Evolutionary conservation across 345 rosid species (phyloP).

Genomic region (Theobroma cacao): DNA sequence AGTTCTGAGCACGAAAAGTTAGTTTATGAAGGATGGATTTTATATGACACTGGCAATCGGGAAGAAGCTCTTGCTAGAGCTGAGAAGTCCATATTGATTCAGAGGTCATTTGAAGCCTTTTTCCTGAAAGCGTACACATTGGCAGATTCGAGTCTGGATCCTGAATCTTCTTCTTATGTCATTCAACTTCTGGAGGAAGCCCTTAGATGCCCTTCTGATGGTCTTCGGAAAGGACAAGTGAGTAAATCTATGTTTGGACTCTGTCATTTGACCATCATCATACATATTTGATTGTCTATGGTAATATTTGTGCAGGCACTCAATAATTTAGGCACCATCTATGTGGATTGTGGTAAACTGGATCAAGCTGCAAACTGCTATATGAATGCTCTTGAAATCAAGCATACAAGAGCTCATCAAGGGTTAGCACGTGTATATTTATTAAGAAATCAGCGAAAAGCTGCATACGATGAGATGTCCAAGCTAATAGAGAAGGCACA

Average conservation of each 20-base stretch:
- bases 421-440: slow-evolving; percentile 84
- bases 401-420: slow-evolving; percentile 97
- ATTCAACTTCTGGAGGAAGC: slow-evolving; percentile 86
- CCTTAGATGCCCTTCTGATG: slow-evolving; percentile 92
- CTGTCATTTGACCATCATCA: slow-evolving; percentile 2
- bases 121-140: slow-evolving; percentile 86
- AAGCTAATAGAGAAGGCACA: slow-evolving; percentile 76
- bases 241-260: slow-evolving; percentile 12
- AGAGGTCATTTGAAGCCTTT: slow-evolving; percentile 88
- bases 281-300: slow-evolving; percentile 9
- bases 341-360: slow-evolving; percentile 66
- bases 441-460: slow-evolving; percentile 60
- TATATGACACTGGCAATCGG: slow-evolving; percentile 75
- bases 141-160: slow-evolving; percentile 69
- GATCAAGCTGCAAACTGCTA: slow-evolving; percentile 82
- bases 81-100: slow-evolving; percentile 68
- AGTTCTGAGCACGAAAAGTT: slow-evolving; percentile 66
- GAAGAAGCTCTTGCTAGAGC: slow-evolving; percentile 80
- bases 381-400: slow-evolving; percentile 73
- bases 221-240: slow-evolving; percentile 95
- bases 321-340: slow-evolving; percentile 87
- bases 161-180: slow-evolving; percentile 57
- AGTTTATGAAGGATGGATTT: slow-evolving; percentile 95
- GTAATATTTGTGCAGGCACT: slow-evolving; percentile 57
- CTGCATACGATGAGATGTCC: slow-evolving; percentile 89